Conservation (phyloP, 148 eudicot genomes). For the Fagopyrum esculentum region DNA sequence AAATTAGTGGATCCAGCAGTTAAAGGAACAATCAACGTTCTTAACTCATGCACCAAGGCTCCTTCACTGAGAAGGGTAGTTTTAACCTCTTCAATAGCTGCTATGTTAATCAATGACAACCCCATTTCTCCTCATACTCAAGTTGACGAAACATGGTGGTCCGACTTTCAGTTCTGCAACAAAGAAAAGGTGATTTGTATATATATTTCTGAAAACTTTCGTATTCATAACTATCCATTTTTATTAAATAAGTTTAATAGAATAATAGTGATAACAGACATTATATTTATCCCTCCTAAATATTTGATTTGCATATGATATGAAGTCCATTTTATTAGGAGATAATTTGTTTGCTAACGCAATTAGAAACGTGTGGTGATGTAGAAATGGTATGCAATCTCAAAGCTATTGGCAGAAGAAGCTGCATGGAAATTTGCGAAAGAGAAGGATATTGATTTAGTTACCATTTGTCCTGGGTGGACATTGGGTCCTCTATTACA, state of each 20-base stretch:
- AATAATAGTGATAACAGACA: too few relatives aligned
- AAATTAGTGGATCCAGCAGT: conserved; percentile 46
- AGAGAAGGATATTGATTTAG: conserved; percentile 35
- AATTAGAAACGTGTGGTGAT: too few relatives aligned
- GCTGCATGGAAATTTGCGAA: conserved; percentile 44
- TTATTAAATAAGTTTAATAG: too few relatives aligned
- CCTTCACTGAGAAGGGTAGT: conserved; percentile 39
- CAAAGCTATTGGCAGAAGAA: conserved; percentile 32
- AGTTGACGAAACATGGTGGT: conserved; percentile 52
- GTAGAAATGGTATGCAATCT: background rate
- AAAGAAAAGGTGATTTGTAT: conserved; percentile 24
- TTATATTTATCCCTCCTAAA: too few relatives aligned
- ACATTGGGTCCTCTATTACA: conserved; percentile 33
- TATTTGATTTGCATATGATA: too few relatives aligned
- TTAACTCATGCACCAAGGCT: conserved; percentile 36
- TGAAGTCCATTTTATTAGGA: too few relatives aligned
- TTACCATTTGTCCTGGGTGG: conserved; percentile 29
- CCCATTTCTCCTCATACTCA: conserved; percentile 30
- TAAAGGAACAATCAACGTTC: conserved; percentile 60
- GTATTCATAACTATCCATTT: too few relatives aligned
- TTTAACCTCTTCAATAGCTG: conserved; percentile 51
- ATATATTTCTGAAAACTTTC: too few relatives aligned
- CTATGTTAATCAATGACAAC: conserved; percentile 30
- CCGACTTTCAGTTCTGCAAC: conserved; percentile 26
- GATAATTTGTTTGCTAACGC: too few relatives aligned